Evolutionary conservation across 768 basidiomycete species (phyloP).

Genomic region (Daedaleopsis sinensis): DNA sequence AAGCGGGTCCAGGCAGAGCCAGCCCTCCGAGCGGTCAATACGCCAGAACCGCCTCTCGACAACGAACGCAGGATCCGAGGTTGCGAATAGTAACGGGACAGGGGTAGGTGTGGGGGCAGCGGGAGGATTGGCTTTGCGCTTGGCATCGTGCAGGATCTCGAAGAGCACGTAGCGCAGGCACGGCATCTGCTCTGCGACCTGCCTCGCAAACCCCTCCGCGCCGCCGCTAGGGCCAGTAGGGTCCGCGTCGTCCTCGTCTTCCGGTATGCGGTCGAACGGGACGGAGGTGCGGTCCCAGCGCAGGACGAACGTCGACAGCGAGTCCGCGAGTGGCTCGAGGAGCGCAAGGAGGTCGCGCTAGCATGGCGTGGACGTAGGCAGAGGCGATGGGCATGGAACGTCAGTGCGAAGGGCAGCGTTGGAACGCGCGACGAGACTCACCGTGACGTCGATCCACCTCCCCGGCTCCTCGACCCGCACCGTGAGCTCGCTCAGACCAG

Average conservation of each 20-base stretch:
- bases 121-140: not conserved
- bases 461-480: slow-evolving; percentile 14
- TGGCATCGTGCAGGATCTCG: slow-evolving; percentile 13
- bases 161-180: slow-evolving; percentile 12
- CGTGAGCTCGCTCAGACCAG: slow-evolving; percentile 13
- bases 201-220: slow-evolving; percentile 1
- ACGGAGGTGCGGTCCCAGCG: slow-evolving; percentile 21
- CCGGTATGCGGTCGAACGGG: slow-evolving; percentile 13
- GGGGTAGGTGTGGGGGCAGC: not conserved
- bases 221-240: not conserved
- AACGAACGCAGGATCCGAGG: too few species aligned
- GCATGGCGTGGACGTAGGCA: not conserved
- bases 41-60: slow-evolving; percentile 15
- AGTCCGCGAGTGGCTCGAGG: slow-evolving; percentile 11
- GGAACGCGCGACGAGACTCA: slow-evolving; percentile 1
- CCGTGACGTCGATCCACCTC: slow-evolving; percentile 12
- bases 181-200: slow-evolving; percentile 8
- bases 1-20: slow-evolving; percentile 14
- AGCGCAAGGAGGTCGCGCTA: slow-evolving; percentile 13
- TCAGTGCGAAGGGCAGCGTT: not conserved
- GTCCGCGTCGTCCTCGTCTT: slow-evolving; percentile 6
- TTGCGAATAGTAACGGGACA: not conserved
- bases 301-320: slow-evolving; percentile 13
- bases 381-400: not conserved
- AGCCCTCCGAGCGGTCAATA: slow-evolving; percentile 9